Evolutionary conservation across 257 asterid species (phyloP).

Genomic region (Jacaranda copaia): DNA sequence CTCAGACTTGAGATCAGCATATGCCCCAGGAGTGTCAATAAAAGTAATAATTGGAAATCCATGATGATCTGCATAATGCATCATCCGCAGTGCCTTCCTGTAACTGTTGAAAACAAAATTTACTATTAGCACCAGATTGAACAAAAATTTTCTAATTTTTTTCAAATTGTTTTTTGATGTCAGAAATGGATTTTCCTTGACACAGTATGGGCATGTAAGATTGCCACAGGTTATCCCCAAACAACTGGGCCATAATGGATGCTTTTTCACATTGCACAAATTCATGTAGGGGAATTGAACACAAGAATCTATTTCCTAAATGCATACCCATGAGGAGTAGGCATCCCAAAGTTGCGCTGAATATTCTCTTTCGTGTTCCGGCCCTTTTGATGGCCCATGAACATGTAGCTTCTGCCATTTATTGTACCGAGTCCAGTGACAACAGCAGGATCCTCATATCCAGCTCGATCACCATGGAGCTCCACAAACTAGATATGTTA

Average conservation of each 20-base stretch:
- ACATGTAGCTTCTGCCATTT: conserved; percentile 84
- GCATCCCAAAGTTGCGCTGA: conserved; percentile 94
- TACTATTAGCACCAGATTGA: conserved; percentile 28
- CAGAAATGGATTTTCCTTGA: background rate
- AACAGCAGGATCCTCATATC: conserved; percentile 93
- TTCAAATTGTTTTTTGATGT: background rate
- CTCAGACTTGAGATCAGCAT: conserved; percentile 92
- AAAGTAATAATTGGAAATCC: conserved; percentile 89
- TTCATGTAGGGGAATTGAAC: conserved; percentile 14
- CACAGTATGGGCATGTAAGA: background rate
- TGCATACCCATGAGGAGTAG: conserved; percentile 95
- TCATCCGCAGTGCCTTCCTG: conserved; percentile 92
- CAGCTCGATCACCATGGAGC: conserved; percentile 97
- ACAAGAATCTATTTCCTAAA: conserved; percentile 20
- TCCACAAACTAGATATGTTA: conserved; percentile 72
- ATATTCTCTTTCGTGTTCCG: conserved; percentile 91
- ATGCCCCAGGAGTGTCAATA: conserved; percentile 96
- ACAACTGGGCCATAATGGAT: conserved; percentile 4
- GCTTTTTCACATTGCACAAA: conserved; percentile 19
- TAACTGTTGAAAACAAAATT: conserved; percentile 60
- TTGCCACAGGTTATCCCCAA: conserved; percentile 16
- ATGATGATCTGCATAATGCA: conserved; percentile 94
- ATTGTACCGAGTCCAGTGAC: conserved; percentile 91
- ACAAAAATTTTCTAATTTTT: conserved; percentile 13
- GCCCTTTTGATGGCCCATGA: conserved; percentile 95